Base-by-base conservation (phyloP, 2,329 filamentous ascomycete genomes). In the Trematosphaeria pertusa region DNA sequence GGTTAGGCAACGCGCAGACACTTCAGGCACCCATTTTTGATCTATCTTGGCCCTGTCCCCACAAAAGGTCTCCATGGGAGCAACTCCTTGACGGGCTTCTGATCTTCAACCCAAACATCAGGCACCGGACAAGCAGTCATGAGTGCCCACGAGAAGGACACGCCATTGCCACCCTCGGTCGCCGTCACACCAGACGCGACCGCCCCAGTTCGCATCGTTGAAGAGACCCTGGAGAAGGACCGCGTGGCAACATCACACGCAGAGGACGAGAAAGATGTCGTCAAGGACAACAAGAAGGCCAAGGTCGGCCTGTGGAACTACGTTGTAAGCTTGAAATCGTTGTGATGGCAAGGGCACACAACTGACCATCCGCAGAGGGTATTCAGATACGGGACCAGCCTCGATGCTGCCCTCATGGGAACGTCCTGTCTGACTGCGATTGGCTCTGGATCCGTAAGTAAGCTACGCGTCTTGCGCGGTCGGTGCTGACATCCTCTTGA, bases 361-460 rank as follows among this genome's bases (percentile, higher is more conserved):
- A n/a, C n/a, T n/a, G n/a, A n/a, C n/a, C n/a, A n/a, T 20, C 3
- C n/a, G 12, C 21, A 72, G 70, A 59, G 71, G 20, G 65, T 73
- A 0, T 62, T 72, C 35, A 41, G 46, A 2, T 72, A 71, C 34
- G 71, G 65, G 10, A 70, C 67, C 0, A 47, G 37, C 4, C 30
- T 72, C 2, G 71, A 73, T 50, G 58, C 48, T 15, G 37, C 67
- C 9, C 44, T 72, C 3, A 61, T 73, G 11, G 31, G 42, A 0
- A 4, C 62, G 12, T 64, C 59, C 15, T 50, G 55, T 9, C 4
- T 73, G 8, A 63, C 70, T 2, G 66, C 69, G 0, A 62, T 73
- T 14, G 70, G 62, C 1, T 58, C 69, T 12, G 70, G 70, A 28
- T 8, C 24, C 24, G 52, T 54, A 18, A 43, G 52, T 52, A 8